Percentiles rank a stretch among this genome's conserved stretches.
phyloP scores from a whole-genome alignment of 192 early-diverging fungal genomes.

The Linnemannia hyalina region DNA sequence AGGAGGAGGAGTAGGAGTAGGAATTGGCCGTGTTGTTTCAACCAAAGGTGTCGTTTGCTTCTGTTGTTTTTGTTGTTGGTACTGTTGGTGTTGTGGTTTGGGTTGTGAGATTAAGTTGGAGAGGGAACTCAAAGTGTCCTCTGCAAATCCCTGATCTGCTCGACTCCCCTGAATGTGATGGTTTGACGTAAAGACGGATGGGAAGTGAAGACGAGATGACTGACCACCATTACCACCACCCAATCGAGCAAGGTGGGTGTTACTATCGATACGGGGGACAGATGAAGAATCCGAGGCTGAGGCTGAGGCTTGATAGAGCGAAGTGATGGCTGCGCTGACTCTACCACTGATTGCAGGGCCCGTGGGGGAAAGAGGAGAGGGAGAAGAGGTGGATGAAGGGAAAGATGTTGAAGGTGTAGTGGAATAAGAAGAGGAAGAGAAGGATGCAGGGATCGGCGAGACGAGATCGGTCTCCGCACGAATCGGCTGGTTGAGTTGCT shows the following conservation, averaged over 20 bases:
- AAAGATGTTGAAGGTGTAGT: not conserved
- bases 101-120: conserved; percentile 11
- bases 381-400: not conserved
- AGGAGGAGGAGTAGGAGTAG: not conserved
- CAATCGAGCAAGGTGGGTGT: not conserved
- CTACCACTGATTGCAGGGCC: not conserved
- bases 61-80: not conserved
- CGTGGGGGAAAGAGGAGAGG: not conserved
- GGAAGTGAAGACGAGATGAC: not conserved
- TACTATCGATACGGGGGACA: not conserved
- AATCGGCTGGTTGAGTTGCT: not conserved
- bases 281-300: not conserved
- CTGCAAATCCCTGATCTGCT: conserved; percentile 13
- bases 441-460: not conserved
- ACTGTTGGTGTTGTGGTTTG: not conserved
- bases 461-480: not conserved
- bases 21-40: not conserved
- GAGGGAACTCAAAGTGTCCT: not conserved
- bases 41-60: not conserved
- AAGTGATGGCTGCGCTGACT: not conserved
- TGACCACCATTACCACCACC: not conserved
- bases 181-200: not conserved
- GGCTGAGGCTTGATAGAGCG: not conserved
- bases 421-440: not conserved
- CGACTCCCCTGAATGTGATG: not conserved